Base-by-base conservation (phyloP, 2,329 filamentous ascomycete genomes). In the Tolypocladium album region DNA sequence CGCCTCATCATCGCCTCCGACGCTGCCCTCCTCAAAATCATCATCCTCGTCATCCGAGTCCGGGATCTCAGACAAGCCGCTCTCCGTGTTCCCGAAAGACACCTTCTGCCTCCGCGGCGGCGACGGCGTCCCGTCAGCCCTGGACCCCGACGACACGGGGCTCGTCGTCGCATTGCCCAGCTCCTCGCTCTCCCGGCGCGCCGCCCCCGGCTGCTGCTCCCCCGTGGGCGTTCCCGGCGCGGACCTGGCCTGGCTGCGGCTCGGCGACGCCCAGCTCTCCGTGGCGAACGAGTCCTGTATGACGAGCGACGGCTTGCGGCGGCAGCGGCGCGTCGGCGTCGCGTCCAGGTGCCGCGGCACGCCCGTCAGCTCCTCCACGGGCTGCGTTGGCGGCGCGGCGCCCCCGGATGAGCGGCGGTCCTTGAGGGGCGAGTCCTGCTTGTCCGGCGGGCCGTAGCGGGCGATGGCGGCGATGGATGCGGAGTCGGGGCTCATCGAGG, bases 1-100 rank as follows among this genome's bases (percentile, higher is more conserved):
- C 1, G 59, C 34, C 7, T 66, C 55, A 3, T 68, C 67, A 2
- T 68, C 65, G 1, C 70, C 70, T 4, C 36, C 24, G 4, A 13
- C 13, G 42, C 31, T 55, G 7, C 56, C 39, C 34, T 27, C 60
- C 50, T 56, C 66, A 58, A 68, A 68, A 17, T 62, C 64, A 0
- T 67, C 66, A 2, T 71, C 71, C 8, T 79, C 78, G 13, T 76
- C 78, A 43, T 82, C 80, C 1, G 79, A 80, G 61, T 82, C 80
- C 0, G 79, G 77, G 38, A 82, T 81, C 60, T 81, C 78, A 24
- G 57, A 60, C 4, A 58, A 15, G 0, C 39, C 59, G 34, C 34
- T 55, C 15, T 20, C 31, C 3, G 47, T 27, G 12, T 43, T 58
- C 17, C n/a, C 39, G 57, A 24, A 20, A 27, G 40, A 56, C 13